Conservation (phyloP, 2,329 filamentous ascomycete genomes). For the Pyrenophora teres region DNA sequence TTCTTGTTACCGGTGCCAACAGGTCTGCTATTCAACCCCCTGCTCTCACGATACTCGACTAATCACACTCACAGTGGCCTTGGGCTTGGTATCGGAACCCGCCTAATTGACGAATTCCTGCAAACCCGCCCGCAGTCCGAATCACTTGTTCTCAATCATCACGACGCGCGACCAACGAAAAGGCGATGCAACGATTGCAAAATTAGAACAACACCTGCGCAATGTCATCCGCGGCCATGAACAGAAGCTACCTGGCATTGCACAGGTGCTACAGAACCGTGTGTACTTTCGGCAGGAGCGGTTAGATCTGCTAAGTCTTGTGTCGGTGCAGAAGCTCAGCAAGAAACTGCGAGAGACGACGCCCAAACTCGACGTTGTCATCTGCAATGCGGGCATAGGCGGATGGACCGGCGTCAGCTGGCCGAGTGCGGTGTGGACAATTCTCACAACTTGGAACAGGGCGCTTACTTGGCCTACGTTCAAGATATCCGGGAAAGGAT, state of each 20-base stretch:
- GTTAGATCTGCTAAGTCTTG: conserved; percentile 62
- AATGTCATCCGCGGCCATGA: conserved; percentile 49
- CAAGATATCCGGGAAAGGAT: conserved; percentile 68
- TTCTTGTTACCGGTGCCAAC: conserved; percentile 84
- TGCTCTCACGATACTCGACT: conserved; percentile 20
- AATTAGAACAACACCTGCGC: conserved; percentile 67
- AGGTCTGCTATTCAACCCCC: conserved; percentile 60
- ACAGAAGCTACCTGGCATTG: conserved; percentile 45
- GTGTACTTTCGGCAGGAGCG: conserved; percentile 61
- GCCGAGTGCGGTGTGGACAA: conserved; percentile 59
- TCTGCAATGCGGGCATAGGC: conserved; percentile 88
- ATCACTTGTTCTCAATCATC: conserved; percentile 77
- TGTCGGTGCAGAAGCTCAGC: conserved; percentile 60
- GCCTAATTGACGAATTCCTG: conserved; percentile 89
- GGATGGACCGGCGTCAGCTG: conserved; percentile 84
- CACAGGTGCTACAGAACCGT: conserved; percentile 47
- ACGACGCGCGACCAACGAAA: conserved; percentile 80
- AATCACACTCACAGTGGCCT: conserved; percentile 69
- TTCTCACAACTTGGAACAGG: conserved; percentile 67
- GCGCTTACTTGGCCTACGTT: conserved; percentile 77
- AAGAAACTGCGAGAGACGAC: conserved; percentile 60
- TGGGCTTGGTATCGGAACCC: conserved; percentile 80
- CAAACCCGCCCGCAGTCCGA: conserved; percentile 66
- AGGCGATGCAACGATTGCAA: conserved; percentile 70
- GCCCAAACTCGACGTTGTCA: conserved; percentile 74